These are phyloP conservation scores for Bipolaris gigantea DNA, from an alignment of 2,329 filamentous ascomycete genomes.

Conservation along the genomic window DNA sequence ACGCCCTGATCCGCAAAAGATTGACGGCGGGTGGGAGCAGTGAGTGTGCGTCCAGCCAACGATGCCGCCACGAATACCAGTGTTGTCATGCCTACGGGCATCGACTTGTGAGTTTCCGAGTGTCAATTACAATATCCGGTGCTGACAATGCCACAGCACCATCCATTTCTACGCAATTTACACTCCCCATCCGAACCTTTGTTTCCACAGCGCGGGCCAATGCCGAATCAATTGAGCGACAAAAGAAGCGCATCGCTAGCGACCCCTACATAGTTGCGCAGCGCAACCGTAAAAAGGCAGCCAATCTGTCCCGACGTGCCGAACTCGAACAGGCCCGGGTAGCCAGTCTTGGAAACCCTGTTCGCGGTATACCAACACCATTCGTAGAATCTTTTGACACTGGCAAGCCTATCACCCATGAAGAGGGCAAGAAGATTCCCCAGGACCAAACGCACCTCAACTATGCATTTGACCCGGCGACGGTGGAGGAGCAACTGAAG, in stretches of 20 bases:
- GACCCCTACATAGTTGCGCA: slow-evolving; percentile 85
- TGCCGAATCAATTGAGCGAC: slow-evolving; percentile 51
- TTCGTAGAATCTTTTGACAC: slow-evolving; percentile 82
- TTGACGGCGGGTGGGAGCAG: slow-evolving; percentile 13
- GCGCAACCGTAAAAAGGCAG: slow-evolving; percentile 78
- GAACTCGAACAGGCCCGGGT: slow-evolving; percentile 68
- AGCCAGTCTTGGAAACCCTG: slow-evolving; percentile 70
- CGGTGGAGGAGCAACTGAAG: slow-evolving; percentile 67
- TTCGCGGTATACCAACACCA: slow-evolving; percentile 76
- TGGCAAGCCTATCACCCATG: slow-evolving; percentile 46
- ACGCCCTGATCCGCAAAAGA: slow-evolving; percentile 17
- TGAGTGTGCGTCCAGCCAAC: slow-evolving; percentile 14
- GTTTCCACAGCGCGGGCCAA: slow-evolving; percentile 67
- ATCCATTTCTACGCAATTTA: slow-evolving; percentile 43
- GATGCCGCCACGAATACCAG: slow-evolving; percentile 55
- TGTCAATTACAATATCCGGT: not conserved
- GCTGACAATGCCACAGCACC: slow-evolving; percentile 14
- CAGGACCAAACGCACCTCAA: slow-evolving; percentile 62
- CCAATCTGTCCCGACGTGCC: slow-evolving; percentile 74
- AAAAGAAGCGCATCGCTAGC: slow-evolving; percentile 64
- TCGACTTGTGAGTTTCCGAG: slow-evolving; percentile 34
- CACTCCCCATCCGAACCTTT: slow-evolving; percentile 58
- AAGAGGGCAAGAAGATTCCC: slow-evolving; percentile 25
- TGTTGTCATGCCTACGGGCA: slow-evolving; percentile 48
- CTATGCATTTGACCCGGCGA: slow-evolving; percentile 69